These are phyloP conservation scores for Alternaria conjuncta DNA, from an alignment of 2,329 filamentous ascomycete genomes.

Conservation along the genomic window DNA sequence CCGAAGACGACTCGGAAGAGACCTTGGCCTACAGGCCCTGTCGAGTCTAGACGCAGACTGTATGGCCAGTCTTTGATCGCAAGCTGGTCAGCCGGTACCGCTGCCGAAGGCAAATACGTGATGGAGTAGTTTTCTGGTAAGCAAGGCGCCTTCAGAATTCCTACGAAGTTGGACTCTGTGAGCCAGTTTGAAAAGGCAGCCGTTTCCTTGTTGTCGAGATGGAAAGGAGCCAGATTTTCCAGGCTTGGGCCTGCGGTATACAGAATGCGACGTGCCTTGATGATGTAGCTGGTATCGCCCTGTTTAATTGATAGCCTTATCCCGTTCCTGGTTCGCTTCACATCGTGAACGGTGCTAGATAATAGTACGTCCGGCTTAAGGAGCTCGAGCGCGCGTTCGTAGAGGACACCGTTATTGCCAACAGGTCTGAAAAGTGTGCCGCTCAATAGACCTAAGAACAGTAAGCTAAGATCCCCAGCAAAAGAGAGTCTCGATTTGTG, in stretches of 20 bases:
- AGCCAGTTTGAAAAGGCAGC: slow-evolving; percentile 20
- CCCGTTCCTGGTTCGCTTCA: slow-evolving; percentile 1
- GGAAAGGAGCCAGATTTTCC: slow-evolving; percentile 17
- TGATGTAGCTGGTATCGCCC: slow-evolving; percentile 6
- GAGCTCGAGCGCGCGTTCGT: slow-evolving; percentile 27
- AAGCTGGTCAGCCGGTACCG: slow-evolving; percentile 19
- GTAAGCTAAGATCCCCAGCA: background rate
- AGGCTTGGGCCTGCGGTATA: slow-evolving; percentile 22
- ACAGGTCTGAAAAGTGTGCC: slow-evolving; percentile 15
- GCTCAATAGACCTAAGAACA: slow-evolving; percentile 4
- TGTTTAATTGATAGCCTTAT: slow-evolving; percentile 11
- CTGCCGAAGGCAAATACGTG: slow-evolving; percentile 11
- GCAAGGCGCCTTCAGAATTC: slow-evolving; percentile 23
- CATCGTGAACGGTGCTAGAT: slow-evolving; percentile 12
- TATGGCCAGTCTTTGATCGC: slow-evolving; percentile 24
- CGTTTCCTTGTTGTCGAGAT: slow-evolving; percentile 15
- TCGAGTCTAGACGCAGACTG: slow-evolving; percentile 24
- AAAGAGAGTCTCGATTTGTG: too few species aligned
- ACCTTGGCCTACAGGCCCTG: slow-evolving; percentile 17
- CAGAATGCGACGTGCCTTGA: slow-evolving; percentile 28
- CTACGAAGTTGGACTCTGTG: slow-evolving; percentile 16
- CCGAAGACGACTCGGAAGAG: slow-evolving; percentile 26
- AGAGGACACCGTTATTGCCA: slow-evolving; percentile 29
- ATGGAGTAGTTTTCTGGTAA: slow-evolving; percentile 26
- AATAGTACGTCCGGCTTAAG: slow-evolving; percentile 19